phyloP scores from a whole-genome alignment of 352 stramenopile species.

The Aphanomyces astaci region DNA sequence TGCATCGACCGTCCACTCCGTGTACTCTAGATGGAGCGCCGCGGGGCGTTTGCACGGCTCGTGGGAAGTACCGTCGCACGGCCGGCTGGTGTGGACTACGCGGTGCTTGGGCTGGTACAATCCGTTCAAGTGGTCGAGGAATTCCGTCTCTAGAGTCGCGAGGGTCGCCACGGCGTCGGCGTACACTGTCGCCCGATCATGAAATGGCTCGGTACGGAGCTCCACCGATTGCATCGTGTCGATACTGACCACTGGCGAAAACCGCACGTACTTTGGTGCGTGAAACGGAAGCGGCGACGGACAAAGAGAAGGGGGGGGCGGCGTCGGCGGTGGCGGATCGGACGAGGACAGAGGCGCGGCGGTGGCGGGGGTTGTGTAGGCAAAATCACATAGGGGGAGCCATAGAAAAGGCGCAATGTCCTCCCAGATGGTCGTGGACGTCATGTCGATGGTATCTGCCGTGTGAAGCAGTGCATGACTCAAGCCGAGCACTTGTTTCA shows the following conservation, averaged over 20 bases:
- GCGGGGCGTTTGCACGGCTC: conserved; percentile 56
- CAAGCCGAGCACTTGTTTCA: conserved; percentile 58
- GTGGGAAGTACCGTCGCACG: conserved; percentile 47
- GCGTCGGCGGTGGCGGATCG: too few species aligned
- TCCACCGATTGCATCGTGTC: not conserved
- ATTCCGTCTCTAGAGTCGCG: conserved; percentile 63
- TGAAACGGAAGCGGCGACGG: conserved; percentile 2
- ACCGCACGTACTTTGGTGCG: conserved; percentile 14
- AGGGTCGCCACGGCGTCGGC: conserved; percentile 25
- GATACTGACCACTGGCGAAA: not conserved
- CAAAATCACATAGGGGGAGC: conserved; percentile 1
- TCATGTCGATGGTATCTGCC: conserved; percentile 2
- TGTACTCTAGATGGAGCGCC: conserved; percentile 72
- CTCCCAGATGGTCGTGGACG: conserved; percentile 8
- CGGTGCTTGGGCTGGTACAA: conserved; percentile 69
- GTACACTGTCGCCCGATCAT: conserved; percentile 16
- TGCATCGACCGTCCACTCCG: conserved; percentile 69
- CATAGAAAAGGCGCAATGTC: conserved; percentile 12
- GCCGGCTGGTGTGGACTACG: conserved; percentile 56
- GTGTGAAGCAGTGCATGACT: conserved; percentile 51
- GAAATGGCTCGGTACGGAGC: not conserved
- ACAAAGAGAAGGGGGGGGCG: too few species aligned
- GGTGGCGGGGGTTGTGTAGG: too few species aligned
- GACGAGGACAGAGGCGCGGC: too few species aligned
- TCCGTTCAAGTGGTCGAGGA: conserved; percentile 70